These are phyloP conservation scores for Sequoiadendron giganteum DNA, from an alignment of 75 land plant genomes.

Conservation along the genomic window DNA sequence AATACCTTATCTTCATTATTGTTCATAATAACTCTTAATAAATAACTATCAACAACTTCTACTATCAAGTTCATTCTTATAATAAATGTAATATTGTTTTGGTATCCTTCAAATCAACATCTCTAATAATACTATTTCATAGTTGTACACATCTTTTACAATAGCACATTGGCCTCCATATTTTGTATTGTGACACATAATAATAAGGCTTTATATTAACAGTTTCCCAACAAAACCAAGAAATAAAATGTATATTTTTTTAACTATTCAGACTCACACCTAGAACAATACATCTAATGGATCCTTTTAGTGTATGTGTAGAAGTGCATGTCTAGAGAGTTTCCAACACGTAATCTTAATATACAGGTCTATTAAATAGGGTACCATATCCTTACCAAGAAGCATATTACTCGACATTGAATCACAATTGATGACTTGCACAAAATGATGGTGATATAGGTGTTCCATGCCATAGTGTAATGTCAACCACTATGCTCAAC, in stretches of 20 bases:
- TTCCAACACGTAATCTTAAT: too few relatives aligned
- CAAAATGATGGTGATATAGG: not conserved
- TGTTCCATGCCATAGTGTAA: slow-evolving; percentile 55
- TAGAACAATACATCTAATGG: too few relatives aligned
- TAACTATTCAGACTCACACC: too few relatives aligned
- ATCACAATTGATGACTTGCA: slow-evolving; percentile 20
- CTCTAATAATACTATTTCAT: slow-evolving; percentile 20
- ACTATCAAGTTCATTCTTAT: not conserved
- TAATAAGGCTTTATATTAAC: too few relatives aligned
- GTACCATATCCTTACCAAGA: slow-evolving; percentile 47
- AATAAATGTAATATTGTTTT: not conserved
- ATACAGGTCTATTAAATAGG: slow-evolving; percentile 55
- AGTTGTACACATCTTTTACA: slow-evolving; percentile 24
- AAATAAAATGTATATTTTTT: too few relatives aligned
- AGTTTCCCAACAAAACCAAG: too few relatives aligned
- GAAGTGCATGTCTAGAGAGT: too few relatives aligned
- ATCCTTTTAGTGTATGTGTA: too few relatives aligned
- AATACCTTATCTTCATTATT: too few relatives aligned
- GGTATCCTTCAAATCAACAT: slow-evolving; percentile 11
- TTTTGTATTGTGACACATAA: not conserved
- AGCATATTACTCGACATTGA: slow-evolving; percentile 67
- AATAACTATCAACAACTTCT: too few relatives aligned
- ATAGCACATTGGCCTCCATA: slow-evolving; percentile 3
- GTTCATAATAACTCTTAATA: too few relatives aligned
- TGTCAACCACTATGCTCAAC: slow-evolving; percentile 56